Evolutionary conservation across 768 basidiomycete species (phyloP), one percentile per base, ranked within the genome.

Genomic region (Russula brevipes): DNA sequence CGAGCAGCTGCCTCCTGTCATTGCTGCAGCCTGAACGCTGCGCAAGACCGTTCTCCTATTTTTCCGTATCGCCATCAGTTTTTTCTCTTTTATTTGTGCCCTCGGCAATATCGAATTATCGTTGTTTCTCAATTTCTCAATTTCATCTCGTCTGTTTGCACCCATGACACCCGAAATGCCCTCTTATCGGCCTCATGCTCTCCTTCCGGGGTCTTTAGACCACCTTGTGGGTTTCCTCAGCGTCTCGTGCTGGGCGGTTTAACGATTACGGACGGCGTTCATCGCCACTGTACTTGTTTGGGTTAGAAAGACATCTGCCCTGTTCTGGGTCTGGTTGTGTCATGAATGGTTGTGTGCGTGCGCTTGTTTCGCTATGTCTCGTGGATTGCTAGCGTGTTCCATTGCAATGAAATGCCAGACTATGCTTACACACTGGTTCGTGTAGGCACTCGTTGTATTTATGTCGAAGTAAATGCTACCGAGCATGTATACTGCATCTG

Each of bases 1-100:
- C 12, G 66, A 59, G 38, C 59, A 64, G 39, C 60, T 62, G 39
- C 67, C 67, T 45, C 67, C 64, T 17, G 67, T 68, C 44, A 66
- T 68, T 10, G 67, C 67, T 11, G 65, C 67, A 31, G 64, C 57
- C n/a, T 68, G 42, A 66, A 8, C 16, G 4, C 54, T 35, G 14
- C 59, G 9, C 50, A 33, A 45, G 14, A 16, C 24, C 24, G 1
- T 24, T 19, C 17, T 42, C 11, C 36, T 4, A 10, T 17, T 35
- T 36, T 30, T 9, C 44, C 33, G n/a, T n/a, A 16, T 45, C 12
- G 53, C 35, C 54, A 35, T 51, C 61, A 31, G 10, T 24, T 57
- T 45, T 24, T 55, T 50, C 55, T 14, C 30, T 35, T n/a, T 17
- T 44, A 31, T 46, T 35, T 35, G 12, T 33, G 14, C 11, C 55